Evolutionary conservation across 768 basidiomycete species (phyloP).

Genomic region (Termitomyces bulborhizus): DNA sequence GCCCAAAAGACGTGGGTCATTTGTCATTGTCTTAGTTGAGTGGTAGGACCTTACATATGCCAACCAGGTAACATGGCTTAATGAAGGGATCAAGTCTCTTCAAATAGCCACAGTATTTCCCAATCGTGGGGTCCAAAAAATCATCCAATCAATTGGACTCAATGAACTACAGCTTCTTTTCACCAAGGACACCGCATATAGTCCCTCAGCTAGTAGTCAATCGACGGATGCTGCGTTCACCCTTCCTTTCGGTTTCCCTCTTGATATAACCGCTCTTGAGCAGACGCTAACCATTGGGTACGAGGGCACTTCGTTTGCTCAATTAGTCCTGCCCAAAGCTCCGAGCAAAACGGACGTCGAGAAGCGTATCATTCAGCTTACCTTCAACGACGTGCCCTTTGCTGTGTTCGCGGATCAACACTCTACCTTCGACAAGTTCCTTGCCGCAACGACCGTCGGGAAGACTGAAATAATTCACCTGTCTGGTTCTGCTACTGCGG

Average conservation of each 20-base stretch:
- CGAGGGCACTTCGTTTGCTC: conserved; percentile 50
- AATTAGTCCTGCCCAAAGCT: conserved; percentile 51
- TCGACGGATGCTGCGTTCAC: conserved; percentile 58
- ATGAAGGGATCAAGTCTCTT: conserved; percentile 62
- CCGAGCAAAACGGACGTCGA: conserved; percentile 57
- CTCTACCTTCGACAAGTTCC: conserved; percentile 50
- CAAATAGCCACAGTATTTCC: conserved; percentile 54
- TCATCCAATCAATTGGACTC: conserved; percentile 61
- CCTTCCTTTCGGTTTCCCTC: conserved; percentile 63
- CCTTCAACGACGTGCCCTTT: conserved; percentile 56
- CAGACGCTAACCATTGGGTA: conserved; percentile 52
- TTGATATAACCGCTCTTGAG: conserved; percentile 58
- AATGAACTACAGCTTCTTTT: conserved; percentile 57
- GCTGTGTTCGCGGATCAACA: conserved; percentile 43
- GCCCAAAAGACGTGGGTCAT: conserved; percentile 45
- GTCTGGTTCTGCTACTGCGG: conserved; percentile 48
- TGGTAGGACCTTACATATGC: neutral
- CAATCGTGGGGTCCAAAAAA: conserved; percentile 50
- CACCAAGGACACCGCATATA: conserved; percentile 48
- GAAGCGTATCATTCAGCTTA: conserved; percentile 52
- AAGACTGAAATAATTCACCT: conserved; percentile 39
- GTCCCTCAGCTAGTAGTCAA: conserved; percentile 51
- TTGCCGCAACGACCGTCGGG: conserved; percentile 53
- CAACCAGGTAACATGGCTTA: conserved; percentile 61
- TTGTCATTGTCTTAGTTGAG: neutral